These are phyloP conservation scores for Gloeopeniophorella convolvens DNA, from an alignment of 768 basidiomycete genomes.

Conservation along the genomic window DNA sequence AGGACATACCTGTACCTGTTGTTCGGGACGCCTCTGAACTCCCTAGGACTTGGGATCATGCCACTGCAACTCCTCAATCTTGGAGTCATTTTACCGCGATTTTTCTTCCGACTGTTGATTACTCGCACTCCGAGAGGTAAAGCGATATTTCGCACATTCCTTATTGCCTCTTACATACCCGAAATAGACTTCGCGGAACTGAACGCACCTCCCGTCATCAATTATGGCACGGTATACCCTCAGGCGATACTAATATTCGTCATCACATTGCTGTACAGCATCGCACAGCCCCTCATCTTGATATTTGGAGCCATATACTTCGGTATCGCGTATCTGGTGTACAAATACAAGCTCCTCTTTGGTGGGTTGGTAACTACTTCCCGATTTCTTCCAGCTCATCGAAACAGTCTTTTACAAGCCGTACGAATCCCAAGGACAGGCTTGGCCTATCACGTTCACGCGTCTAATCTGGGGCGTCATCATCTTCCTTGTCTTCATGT, in stretches of 20 bases:
- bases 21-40: constrained; percentile 4
- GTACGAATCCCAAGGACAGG: constrained; percentile 95
- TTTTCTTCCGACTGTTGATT: constrained; percentile 66
- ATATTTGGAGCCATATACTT: constrained; percentile 96
- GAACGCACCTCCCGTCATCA: constrained; percentile 97
- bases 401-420: constrained; percentile 94
- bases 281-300: constrained; percentile 91
- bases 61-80: constrained; percentile 91
- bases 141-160: neutral
- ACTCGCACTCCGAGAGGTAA: constrained; percentile 88
- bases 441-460: constrained; percentile 93
- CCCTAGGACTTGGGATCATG: constrained; percentile 82
- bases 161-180: constrained; percentile 4
- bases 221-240: constrained; percentile 95
- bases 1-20: neutral
- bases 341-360: constrained; percentile 96
- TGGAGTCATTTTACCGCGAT: constrained; percentile 77
- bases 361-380: constrained; percentile 45
- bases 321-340: constrained; percentile 91
- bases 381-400: neutral
- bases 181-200: constrained; percentile 85
- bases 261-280: constrained; percentile 90
- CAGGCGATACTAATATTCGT: constrained; percentile 95
- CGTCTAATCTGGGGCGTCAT: constrained; percentile 89
- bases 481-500: constrained; percentile 96